A percentile compares a stretch with the other conserved stretches of the same genome.
Evolutionary conservation across 2,329 filamentous ascomycete species (phyloP).

Genomic region (Aspergillus luchuensis): DNA sequence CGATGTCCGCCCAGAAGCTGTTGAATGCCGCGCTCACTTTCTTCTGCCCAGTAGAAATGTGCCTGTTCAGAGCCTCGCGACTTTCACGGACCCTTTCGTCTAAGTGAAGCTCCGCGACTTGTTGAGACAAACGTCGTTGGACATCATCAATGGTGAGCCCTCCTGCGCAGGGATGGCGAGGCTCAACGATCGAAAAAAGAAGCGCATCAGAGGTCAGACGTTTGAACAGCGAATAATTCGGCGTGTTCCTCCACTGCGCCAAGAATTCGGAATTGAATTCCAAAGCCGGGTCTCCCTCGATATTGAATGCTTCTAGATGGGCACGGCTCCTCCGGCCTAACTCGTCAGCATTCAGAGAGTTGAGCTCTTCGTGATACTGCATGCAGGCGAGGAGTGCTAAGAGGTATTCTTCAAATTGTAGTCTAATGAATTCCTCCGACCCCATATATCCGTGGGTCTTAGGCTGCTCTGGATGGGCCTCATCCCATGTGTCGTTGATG

Average conservation of each 20-base stretch:
- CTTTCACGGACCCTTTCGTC: constrained; percentile 86
- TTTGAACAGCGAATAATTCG: constrained; percentile 90
- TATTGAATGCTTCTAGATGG: constrained; percentile 59
- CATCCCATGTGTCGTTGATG: constrained; percentile 96
- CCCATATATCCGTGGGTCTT: constrained; percentile 93
- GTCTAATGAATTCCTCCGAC: constrained; percentile 93
- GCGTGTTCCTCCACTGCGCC: constrained; percentile 81
- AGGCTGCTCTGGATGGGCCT: constrained; percentile 82
- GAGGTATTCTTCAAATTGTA: constrained; percentile 97
- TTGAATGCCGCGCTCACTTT: constrained; percentile 87
- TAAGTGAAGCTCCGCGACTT: constrained; percentile 89
- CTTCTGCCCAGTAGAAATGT: constrained; percentile 82
- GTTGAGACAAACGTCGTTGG: constrained; percentile 82
- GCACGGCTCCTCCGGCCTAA: constrained; percentile 42
- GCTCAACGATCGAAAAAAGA: constrained; percentile 91
- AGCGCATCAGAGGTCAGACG: constrained; percentile 73
- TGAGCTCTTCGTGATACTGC: constrained; percentile 79
- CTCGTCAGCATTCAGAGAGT: constrained; percentile 50
- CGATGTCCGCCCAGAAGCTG: constrained; percentile 87
- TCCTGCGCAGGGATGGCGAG: constrained; percentile 88
- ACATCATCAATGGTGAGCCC: constrained; percentile 93
- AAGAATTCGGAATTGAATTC: constrained; percentile 88
- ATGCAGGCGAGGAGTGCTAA: constrained; percentile 83
- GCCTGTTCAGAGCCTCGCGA: constrained; percentile 81
- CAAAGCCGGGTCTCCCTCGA: constrained; percentile 78